Evolutionary conservation across 345 rosid genomes (phyloP), one percentile per base, ranked within the genome.

Genomic region (Eucalyptus erythrocorys): DNA sequence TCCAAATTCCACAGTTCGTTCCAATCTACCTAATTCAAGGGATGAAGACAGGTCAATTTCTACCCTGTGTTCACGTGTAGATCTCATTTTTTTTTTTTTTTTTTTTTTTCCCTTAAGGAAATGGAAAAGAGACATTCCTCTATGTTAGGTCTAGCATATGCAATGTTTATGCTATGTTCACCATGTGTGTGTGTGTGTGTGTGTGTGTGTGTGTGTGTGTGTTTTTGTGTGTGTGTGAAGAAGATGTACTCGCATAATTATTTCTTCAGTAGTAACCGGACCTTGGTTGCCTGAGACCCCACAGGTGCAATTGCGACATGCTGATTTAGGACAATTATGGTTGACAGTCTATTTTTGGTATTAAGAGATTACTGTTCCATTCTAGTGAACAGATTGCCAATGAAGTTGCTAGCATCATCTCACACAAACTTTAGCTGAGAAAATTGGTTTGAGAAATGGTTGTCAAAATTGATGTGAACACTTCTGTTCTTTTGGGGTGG

Each of bases 11-110:
- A 89, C 91, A 87, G 92, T 94, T 88, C 81, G 88, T 88, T 88
- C 93, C 87, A 91, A 87, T 88, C n/a, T 91, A 53, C 88, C 93
- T 49, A 88, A 95, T 92, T 93, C 95, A 37, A 93, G 90, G 90
- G 93, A 94, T 91, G 99, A 98, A 92, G 93, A 91, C 95, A 97
- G 99, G 99, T 96, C 48, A 86, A 90, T 91, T 86, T 85, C 87
- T 64, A 45, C 27, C 43, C 81, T 57, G 82, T 57, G 82, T 89
- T 88, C 84, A 76, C 3, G 13, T 37, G 82, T 37, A 76, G 82
- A 76, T 76, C 82, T 76, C 84, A 76, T 76, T 47, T 15, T 76
- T 76, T 43, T 76, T 76, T 48, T 51, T 26, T 76, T 76, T 47
- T 15, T 76, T 76, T 43, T 76, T 76, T 48, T 51, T 26, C 40